Percentiles rank a stretch among this genome's conserved stretches.
Evolutionary conservation across 192 early-diverging fungal species (phyloP).

Genomic region (Gonapodya sp.): DNA sequence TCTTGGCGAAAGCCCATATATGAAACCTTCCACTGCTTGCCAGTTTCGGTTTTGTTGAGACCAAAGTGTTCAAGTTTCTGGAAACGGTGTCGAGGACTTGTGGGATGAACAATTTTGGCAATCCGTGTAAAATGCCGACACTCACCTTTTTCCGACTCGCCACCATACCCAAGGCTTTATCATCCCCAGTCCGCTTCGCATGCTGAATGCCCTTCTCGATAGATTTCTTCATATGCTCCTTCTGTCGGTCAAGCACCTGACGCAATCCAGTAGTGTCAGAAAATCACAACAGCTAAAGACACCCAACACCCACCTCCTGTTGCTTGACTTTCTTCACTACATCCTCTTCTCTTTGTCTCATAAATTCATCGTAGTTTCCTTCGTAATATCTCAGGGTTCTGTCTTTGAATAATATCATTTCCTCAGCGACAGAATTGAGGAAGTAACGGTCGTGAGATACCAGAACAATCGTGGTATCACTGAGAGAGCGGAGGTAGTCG

Average conservation of each 20-base stretch:
- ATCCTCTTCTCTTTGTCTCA: slow-evolving; percentile 50
- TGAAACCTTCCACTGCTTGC: slow-evolving; percentile 55
- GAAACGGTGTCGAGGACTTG: too few species aligned
- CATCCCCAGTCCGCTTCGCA: slow-evolving; percentile 69
- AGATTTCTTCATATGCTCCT: slow-evolving; percentile 63
- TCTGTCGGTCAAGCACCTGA: slow-evolving; percentile 12
- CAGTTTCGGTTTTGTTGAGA: slow-evolving; percentile 53
- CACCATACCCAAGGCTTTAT: slow-evolving; percentile 65
- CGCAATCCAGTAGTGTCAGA: not conserved
- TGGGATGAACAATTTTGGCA: not conserved
- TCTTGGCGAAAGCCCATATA: slow-evolving; percentile 30
- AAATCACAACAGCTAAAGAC: not conserved
- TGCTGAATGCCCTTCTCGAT: slow-evolving; percentile 66
- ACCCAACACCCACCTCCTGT: not conserved
- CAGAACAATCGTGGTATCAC: slow-evolving; percentile 60
- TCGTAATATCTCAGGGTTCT: slow-evolving; percentile 60
- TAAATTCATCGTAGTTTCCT: slow-evolving; percentile 83
- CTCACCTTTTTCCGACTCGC: slow-evolving; percentile 62
- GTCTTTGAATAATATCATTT: slow-evolving; percentile 68
- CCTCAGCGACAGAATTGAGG: slow-evolving; percentile 63
- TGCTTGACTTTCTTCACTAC: slow-evolving; percentile 47
- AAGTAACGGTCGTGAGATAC: slow-evolving; percentile 87
- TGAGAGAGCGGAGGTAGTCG: slow-evolving; percentile 47
- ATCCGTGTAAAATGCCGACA: not conserved
- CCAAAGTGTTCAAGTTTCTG: slow-evolving; percentile 56